Base-by-base conservation (phyloP, 257 asterid species). In the Solanum dulcamara region DNA sequence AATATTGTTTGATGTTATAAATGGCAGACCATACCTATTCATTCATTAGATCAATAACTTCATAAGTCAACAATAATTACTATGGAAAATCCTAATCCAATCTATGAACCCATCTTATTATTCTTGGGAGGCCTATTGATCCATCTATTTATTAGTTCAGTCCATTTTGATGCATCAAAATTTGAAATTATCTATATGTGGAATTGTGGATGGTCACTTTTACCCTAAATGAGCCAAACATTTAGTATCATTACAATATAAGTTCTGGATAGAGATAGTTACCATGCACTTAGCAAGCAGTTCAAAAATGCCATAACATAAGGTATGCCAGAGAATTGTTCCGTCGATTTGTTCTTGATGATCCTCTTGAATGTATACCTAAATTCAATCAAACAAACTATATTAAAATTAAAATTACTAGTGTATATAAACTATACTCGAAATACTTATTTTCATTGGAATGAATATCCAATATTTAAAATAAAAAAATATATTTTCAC, bases 361-460 rank as follows among this genome's bases (percentile, higher is more conserved):
- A 94, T 91, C 88, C 97, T 93, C 87, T 91, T 94, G 95, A 93
- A 94, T 60, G 98, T 96, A 17, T 93, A 88, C 94, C 98, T 96
- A 85, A 40, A 75, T 12, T 12, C 15, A 35, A 48, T 22, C 15
- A 60, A 53, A 35, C 10, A 2, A 20, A 40, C 8, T 53, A 81
- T 1, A 11, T 28, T 53, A 0, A 20, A 51, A 32, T 28, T 1
- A 4, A 38, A n/a, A 32, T 32, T 64, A 15, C 7, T 17, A 6
- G 17, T 50, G 24, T 53, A 22, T 18, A 53, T 53, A 53, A 26
- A 30, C 14, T 30, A 66, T 6, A 13, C 14, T 14, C 8, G 2
- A 17, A 66, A 30, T 66, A 15, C 4, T 7, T 7, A 66, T 66
- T 53, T 5, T 17, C 24, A 51, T 51, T 51, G 18, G 24, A 51